Evolutionary conservation across 805 yeast species (phyloP).

Genomic region (Kodamaea restingae): DNA sequence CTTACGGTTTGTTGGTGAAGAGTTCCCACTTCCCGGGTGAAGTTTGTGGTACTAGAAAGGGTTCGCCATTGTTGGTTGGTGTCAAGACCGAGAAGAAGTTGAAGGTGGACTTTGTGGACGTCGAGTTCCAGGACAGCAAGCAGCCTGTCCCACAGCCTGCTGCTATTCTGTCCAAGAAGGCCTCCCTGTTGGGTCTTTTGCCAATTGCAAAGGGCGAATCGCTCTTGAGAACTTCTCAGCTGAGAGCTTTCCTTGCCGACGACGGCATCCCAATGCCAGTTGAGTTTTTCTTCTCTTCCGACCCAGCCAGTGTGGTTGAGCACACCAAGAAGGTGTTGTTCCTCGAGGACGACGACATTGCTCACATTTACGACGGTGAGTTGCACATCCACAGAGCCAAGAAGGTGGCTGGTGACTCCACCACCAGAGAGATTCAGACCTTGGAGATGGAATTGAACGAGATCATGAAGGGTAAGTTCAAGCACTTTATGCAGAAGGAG

Average conservation of each 20-base stretch:
- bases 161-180: constrained; percentile 14
- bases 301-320: constrained; percentile 93
- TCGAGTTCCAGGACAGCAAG: constrained; percentile 81
- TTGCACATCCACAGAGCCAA: constrained; percentile 96
- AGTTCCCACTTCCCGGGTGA: constrained; percentile 93
- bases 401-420: constrained; percentile 74
- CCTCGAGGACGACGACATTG: constrained; percentile 97
- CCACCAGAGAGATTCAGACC: constrained; percentile 93
- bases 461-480: constrained; percentile 96
- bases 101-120: constrained; percentile 97
- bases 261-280: constrained; percentile 91
- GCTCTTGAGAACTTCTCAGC: constrained; percentile 79
- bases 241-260: constrained; percentile 94
- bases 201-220: constrained; percentile 55
- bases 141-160: constrained; percentile 16
- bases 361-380: constrained; percentile 97
- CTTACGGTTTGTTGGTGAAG: constrained; percentile 92
- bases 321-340: constrained; percentile 96
- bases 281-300: constrained; percentile 94
- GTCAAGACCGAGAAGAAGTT: constrained; percentile 93
- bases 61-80: constrained; percentile 95
- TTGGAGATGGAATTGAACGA: constrained; percentile 95
- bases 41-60: constrained; percentile 94
- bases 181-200: constrained; percentile 34
- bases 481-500: constrained; percentile 98